These are phyloP conservation scores for Lipomyces mesembrius DNA, from an alignment of 805 yeast species.

Conservation along the genomic window DNA sequence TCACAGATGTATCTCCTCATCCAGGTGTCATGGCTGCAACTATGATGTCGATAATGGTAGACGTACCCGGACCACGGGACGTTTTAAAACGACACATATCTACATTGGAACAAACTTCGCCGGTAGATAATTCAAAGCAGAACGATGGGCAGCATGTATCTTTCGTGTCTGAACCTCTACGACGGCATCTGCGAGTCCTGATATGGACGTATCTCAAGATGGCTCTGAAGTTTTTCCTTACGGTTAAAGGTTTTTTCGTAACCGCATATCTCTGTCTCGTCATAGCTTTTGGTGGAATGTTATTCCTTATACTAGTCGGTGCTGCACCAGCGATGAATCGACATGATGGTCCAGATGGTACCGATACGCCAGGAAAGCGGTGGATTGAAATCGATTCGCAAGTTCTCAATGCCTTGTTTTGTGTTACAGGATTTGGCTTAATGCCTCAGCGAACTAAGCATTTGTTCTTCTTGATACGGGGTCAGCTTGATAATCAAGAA, in stretches of 20 bases:
- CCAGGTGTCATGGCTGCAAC: conserved; percentile 34
- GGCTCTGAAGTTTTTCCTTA: conserved; percentile 15
- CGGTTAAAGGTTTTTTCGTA: conserved; percentile 31
- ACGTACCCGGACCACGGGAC: conserved; percentile 23
- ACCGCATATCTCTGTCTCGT: conserved; percentile 33
- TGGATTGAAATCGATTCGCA: conserved; percentile 40
- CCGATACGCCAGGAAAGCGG: conserved; percentile 32
- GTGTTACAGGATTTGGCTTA: conserved; percentile 37
- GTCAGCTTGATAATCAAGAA: conserved; percentile 19
- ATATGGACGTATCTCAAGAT: conserved; percentile 16
- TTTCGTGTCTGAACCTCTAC: neutral
- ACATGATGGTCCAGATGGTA: conserved; percentile 31
- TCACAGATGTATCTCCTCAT: conserved; percentile 30
- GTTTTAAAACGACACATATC: conserved; percentile 8
- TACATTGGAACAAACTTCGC: neutral
- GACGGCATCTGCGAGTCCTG: neutral
- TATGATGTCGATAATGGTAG: conserved; percentile 17
- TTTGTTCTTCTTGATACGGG: conserved; percentile 26
- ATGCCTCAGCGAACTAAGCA: conserved; percentile 36
- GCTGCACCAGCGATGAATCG: conserved; percentile 38
- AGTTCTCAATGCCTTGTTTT: conserved; percentile 36
- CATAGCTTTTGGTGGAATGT: conserved; percentile 39
- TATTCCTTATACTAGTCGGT: conserved; percentile 35
- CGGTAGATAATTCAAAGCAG: neutral
- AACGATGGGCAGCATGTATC: neutral